Evolutionary conservation across 2,329 filamentous ascomycete species (phyloP).

Genomic region (Monilinia aucupariae): DNA sequence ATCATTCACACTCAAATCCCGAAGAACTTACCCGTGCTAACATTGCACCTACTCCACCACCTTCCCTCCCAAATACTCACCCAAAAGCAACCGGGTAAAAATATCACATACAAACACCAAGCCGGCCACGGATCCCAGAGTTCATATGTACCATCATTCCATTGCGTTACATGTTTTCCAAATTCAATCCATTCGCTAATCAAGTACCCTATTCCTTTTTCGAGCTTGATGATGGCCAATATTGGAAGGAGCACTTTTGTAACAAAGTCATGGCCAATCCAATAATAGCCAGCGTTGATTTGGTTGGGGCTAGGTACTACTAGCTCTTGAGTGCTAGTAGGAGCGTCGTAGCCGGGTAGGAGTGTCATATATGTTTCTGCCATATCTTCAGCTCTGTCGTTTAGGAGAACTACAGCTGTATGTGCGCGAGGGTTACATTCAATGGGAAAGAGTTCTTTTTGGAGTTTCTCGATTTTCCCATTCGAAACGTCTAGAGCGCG

Average conservation of each 20-base stretch:
- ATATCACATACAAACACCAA: slow-evolving; percentile 52
- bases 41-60: slow-evolving; percentile 61
- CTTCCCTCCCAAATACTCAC: slow-evolving; percentile 39
- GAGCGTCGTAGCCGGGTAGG: slow-evolving; percentile 33
- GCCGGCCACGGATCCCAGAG: slow-evolving; percentile 51
- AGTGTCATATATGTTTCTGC: slow-evolving; percentile 48
- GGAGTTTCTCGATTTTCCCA: slow-evolving; percentile 24
- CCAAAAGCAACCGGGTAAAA: slow-evolving; percentile 50
- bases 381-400: slow-evolving; percentile 39
- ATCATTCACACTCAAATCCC: slow-evolving; percentile 9
- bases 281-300: slow-evolving; percentile 46
- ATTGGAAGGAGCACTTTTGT: slow-evolving; percentile 45
- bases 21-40: slow-evolving; percentile 60
- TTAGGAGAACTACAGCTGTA: slow-evolving; percentile 60
- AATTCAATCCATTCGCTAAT: slow-evolving; percentile 33
- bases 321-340: slow-evolving; percentile 9
- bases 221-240: slow-evolving; percentile 30
- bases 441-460: slow-evolving; percentile 55
- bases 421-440: slow-evolving; percentile 68
- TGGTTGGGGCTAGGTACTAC: slow-evolving; percentile 28
- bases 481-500: background rate
- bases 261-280: slow-evolving; percentile 61
- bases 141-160: slow-evolving; percentile 51
- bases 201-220: slow-evolving; percentile 27
- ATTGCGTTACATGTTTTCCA: slow-evolving; percentile 40